These are phyloP conservation scores for Alternaria postmessia DNA, from an alignment of 2,329 filamentous ascomycete species.

Conservation along the genomic window DNA sequence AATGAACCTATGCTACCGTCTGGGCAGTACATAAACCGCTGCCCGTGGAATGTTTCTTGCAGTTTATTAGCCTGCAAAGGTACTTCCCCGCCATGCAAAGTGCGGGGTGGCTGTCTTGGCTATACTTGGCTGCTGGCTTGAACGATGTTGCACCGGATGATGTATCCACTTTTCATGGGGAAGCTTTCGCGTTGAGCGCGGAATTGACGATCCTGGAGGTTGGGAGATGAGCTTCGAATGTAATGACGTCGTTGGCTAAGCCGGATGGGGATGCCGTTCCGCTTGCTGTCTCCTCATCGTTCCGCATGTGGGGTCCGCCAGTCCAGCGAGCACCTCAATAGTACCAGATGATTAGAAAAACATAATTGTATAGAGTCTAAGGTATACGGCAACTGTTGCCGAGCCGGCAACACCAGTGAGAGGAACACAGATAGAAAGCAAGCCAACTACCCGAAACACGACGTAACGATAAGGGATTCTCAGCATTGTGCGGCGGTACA, in stretches of 20 bases:
- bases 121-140: slow-evolving; percentile 15
- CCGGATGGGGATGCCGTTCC: slow-evolving; percentile 1
- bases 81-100: slow-evolving; percentile 25
- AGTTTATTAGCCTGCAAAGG: slow-evolving; percentile 7
- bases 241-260: slow-evolving; percentile 11
- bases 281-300: slow-evolving; percentile 7
- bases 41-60: slow-evolving; percentile 2
- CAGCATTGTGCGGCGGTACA: background rate
- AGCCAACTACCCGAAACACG: background rate
- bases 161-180: slow-evolving; percentile 1
- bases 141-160: background rate
- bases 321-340: background rate
- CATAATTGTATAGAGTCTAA: background rate
- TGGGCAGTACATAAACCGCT: slow-evolving; percentile 17
- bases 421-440: background rate
- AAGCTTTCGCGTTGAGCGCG: background rate
- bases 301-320: slow-evolving; percentile 6
- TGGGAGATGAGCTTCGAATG: background rate
- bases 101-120: slow-evolving; percentile 36
- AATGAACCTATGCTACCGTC: slow-evolving; percentile 14
- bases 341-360: background rate
- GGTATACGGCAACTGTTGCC: background rate
- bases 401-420: background rate
- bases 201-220: slow-evolving; percentile 4
- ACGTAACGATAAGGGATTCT: background rate